These are phyloP conservation scores for Fusarium sp. DNA, from an alignment of 2,329 filamentous ascomycete species.

Conservation along the genomic window DNA sequence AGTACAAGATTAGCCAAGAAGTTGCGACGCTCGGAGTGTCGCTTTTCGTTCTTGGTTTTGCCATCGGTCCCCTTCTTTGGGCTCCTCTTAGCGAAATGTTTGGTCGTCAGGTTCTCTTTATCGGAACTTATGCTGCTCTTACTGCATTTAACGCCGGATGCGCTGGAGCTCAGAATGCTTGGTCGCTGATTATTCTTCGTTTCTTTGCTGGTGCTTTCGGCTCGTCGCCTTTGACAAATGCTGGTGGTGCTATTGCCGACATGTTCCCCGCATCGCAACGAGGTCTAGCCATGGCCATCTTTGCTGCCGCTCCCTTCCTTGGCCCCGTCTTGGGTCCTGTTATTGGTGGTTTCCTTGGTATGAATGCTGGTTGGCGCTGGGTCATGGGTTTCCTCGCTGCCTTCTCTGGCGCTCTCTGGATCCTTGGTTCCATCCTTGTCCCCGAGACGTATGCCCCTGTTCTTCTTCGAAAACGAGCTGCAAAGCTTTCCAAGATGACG, in stretches of 20 bases:
- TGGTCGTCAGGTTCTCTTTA: constrained; percentile 69
- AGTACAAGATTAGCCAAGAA: constrained; percentile 32
- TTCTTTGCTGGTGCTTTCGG: constrained; percentile 83
- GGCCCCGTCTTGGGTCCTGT: constrained; percentile 64
- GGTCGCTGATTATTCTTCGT: constrained; percentile 76
- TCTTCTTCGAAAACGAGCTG: constrained; percentile 61
- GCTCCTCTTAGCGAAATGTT: constrained; percentile 79
- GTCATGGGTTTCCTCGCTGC: constrained; percentile 86
- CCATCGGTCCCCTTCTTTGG: constrained; percentile 78
- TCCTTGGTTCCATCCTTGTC: constrained; percentile 80
- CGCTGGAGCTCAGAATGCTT: constrained; percentile 77
- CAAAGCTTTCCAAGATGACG: constrained; percentile 33
- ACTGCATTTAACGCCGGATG: constrained; percentile 81
- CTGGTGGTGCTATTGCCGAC: constrained; percentile 76
- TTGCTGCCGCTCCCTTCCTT: constrained; percentile 80
- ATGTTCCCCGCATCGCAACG: constrained; percentile 82
- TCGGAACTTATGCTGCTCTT: constrained; percentile 71
- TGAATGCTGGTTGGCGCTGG: constrained; percentile 80
- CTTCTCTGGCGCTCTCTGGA: constrained; percentile 70
- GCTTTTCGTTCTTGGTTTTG: constrained; percentile 48
- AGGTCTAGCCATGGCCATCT: constrained; percentile 84
- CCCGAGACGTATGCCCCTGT: constrained; percentile 86
- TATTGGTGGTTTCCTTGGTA: constrained; percentile 77
- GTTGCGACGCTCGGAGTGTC: constrained; percentile 34
- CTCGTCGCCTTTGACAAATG: constrained; percentile 63